These are phyloP conservation scores for Populus tremula DNA, from an alignment of 345 rosid genomes.

Conservation along the genomic window DNA sequence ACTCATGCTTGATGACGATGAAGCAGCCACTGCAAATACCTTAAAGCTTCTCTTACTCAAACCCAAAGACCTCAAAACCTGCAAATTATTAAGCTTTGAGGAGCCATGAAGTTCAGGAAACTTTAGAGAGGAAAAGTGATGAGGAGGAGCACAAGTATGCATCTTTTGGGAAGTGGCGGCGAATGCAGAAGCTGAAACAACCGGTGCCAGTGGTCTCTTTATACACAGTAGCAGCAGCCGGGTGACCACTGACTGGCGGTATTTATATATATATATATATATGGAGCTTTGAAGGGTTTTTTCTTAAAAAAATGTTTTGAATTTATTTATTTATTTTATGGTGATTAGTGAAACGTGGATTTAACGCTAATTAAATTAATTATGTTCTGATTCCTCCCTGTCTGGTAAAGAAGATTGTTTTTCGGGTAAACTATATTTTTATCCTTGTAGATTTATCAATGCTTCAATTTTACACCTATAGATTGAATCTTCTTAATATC, in stretches of 20 bases:
- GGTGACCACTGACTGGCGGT: not conserved
- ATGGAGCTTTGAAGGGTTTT: not conserved
- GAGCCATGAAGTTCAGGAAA: slow-evolving; percentile 31
- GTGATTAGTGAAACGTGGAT: not conserved
- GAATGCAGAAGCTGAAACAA: not conserved
- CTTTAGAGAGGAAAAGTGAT: slow-evolving; percentile 31
- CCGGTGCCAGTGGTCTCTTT: not conserved
- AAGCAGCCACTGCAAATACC: slow-evolving; percentile 24
- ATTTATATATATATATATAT: not conserved
- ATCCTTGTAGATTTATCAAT: not conserved
- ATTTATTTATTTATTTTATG: no score
- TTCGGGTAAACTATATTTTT: not conserved
- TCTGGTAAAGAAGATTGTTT: not conserved
- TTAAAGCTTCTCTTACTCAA: slow-evolving; percentile 37
- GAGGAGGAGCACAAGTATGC: slow-evolving; percentile 30
- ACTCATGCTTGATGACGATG: slow-evolving; percentile 25
- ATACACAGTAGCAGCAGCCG: not conserved
- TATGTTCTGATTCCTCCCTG: no score
- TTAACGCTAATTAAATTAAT: no score
- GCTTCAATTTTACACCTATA: not conserved
- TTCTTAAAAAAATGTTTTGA: not conserved
- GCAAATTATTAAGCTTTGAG: slow-evolving; percentile 37
- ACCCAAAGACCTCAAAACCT: slow-evolving; percentile 31
- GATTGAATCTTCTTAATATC: not conserved
- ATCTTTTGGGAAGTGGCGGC: slow-evolving; percentile 10